Evolutionary conservation across 768 basidiomycete species (phyloP).

Genomic region (Exsudoporus frostii): DNA sequence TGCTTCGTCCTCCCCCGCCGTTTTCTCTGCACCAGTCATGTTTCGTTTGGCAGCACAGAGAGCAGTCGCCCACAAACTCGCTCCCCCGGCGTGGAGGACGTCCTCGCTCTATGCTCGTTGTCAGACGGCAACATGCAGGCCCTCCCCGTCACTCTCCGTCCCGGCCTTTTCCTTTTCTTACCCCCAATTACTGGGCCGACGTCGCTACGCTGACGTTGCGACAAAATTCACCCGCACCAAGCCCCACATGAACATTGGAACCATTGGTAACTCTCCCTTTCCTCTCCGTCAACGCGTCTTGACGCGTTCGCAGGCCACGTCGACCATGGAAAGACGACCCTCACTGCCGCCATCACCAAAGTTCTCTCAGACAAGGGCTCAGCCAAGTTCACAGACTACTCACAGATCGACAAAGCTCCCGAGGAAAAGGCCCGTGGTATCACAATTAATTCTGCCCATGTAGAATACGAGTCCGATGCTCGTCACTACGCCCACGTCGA

Average conservation of each 20-base stretch:
- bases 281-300: constrained; percentile 13
- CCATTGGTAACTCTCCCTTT: constrained; percentile 56
- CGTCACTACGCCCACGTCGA: constrained; percentile 98
- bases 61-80: background rate
- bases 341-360: constrained; percentile 95
- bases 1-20: background rate
- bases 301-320: constrained; percentile 63
- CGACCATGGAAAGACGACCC: constrained; percentile 97
- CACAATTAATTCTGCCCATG: constrained; percentile 97
- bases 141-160: background rate
- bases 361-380: constrained; percentile 76
- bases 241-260: constrained; percentile 95
- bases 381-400: constrained; percentile 90
- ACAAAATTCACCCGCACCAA: constrained; percentile 67
- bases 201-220: constrained; percentile 71
- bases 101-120: constrained; percentile 10
- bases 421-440: constrained; percentile 99
- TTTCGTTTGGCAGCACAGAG: constrained; percentile 30
- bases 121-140: constrained; percentile 11
- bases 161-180: constrained; percentile 3
- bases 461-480: constrained; percentile 90
- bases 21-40: constrained; percentile 18
- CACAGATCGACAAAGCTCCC: constrained; percentile 97
- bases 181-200: constrained; percentile 18
- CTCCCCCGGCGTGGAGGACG: background rate